Conservation (phyloP, 495 filamentous ascomycete genomes). For the Trichoderma erinaceum region DNA sequence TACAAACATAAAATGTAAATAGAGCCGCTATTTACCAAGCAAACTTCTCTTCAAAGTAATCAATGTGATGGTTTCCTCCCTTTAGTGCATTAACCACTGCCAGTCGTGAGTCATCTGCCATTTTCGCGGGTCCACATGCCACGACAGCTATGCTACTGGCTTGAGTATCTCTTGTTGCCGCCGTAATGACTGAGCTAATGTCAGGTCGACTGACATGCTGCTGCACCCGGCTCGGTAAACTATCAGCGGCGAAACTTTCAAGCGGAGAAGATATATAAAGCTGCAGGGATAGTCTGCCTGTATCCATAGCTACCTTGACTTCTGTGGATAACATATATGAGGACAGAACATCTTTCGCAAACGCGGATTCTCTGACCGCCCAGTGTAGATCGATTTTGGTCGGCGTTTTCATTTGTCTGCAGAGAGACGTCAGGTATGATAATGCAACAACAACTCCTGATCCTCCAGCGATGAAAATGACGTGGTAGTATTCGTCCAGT, state of each 20-base stretch:
- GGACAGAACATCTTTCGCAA: background rate
- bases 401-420: conserved; percentile 30
- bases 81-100: conserved; percentile 34
- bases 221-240: background rate
- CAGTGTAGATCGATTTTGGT: conserved; percentile 36
- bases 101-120: conserved; percentile 46
- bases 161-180: background rate
- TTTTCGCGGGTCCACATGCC: conserved; percentile 43
- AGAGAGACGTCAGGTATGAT: conserved; percentile 37
- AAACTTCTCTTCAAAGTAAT: conserved; percentile 44
- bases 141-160: conserved; percentile 32
- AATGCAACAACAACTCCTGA: conserved; percentile 52
- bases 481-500: conserved; percentile 43
- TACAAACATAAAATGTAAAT: too few relatives aligned
- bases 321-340: background rate
- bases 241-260: background rate
- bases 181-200: conserved; percentile 1
- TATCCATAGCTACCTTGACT: background rate
- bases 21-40: conserved; percentile 22
- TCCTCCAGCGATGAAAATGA: conserved; percentile 55
- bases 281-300: background rate
- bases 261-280: conserved; percentile 12
- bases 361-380: conserved; percentile 32
- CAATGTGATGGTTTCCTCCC: conserved; percentile 20
- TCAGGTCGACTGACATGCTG: conserved; percentile 14